Base-by-base conservation (phyloP, 768 basidiomycete genomes). In the Pisolithus microcarpus region DNA sequence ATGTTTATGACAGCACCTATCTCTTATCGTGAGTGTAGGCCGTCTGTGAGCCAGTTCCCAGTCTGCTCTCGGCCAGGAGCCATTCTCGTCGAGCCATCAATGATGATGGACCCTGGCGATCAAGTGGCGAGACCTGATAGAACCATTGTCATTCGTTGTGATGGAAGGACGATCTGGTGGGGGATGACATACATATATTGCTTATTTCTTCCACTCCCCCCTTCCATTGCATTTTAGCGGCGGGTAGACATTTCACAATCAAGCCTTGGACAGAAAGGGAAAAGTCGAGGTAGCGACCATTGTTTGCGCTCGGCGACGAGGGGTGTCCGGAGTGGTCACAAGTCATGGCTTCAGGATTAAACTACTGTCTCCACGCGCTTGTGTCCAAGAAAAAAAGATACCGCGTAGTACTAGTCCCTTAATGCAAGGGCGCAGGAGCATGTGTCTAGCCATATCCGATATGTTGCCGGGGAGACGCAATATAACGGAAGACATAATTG, bases 151-250 rank as follows among this genome's bases (percentile, higher is more conserved):
- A 49, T 58, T 60, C 64, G 57, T 30, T 44, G 15, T 55, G 53
- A 52, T 54, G 57, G 56, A 57, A 51, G 54, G 16, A 57, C 37
- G 57, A 44, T 60, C 56, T 61, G 56, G 49, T 23, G 64, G 51
- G 39, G 24, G 39, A 47, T 52, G 24, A 46, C 53, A 36, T 18
- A 23, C 1, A 43, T 42, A 57, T 54, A 57, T 58, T 62, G 51
- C 21, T 56, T 54, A 37, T 58, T 65, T 62, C 66, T 31, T 54
- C 52, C 49, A 57, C 52, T 44, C 54, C 44, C 1, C 21, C 31
- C 65, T 66, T 66, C 65, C 65, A 66, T 66, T 66, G 58, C 58
- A 53, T 55, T 46, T 51, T 67, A 68, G 63, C 59, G 65, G 58
- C 16, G 24, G 52, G 56, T 56, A 57, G 59, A 59, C 66, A 63